Evolutionary conservation across 331 rosid genomes (phyloP).

Genomic region (Quercus phellos): DNA sequence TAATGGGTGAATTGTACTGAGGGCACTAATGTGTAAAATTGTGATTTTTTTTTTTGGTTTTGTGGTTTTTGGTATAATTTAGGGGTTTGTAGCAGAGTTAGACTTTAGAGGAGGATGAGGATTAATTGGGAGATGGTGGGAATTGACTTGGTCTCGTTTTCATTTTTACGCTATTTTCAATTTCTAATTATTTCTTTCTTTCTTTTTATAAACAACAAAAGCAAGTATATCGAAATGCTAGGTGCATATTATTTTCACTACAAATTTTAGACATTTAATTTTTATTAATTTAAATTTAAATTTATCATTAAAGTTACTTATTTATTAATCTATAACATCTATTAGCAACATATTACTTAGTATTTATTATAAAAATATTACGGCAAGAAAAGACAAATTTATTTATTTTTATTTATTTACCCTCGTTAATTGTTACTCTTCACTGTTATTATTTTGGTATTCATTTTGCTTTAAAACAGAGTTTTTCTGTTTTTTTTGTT

Average conservation of each 20-base stretch:
- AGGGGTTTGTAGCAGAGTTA: not conserved
- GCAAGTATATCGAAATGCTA: too few relatives aligned
- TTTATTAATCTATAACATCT: accelerated
- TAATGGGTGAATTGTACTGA: not conserved
- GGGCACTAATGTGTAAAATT: too few relatives aligned
- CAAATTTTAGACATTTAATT: accelerated
- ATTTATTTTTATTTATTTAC: too few relatives aligned
- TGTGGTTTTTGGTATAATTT: not conserved
- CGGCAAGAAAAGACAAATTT: accelerated
- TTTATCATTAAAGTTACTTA: accelerated
- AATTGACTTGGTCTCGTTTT: not conserved
- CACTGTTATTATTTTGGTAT: too few relatives aligned
- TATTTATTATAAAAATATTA: accelerated
- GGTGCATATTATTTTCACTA: accelerated
- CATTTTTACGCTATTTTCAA: not conserved
- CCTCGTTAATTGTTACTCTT: too few relatives aligned
- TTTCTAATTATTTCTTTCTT: too few relatives aligned
- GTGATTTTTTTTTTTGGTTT: too few relatives aligned
- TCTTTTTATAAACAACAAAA: too few relatives aligned
- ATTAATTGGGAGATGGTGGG: not conserved
- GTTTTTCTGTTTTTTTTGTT: too few relatives aligned
- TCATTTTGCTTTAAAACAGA: too few relatives aligned
- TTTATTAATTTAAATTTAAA: accelerated
- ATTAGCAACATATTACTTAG: accelerated
- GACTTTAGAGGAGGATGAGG: not conserved